Evolutionary conservation across 805 yeast species (phyloP).

Genomic region (Torulaspora maleeae): DNA sequence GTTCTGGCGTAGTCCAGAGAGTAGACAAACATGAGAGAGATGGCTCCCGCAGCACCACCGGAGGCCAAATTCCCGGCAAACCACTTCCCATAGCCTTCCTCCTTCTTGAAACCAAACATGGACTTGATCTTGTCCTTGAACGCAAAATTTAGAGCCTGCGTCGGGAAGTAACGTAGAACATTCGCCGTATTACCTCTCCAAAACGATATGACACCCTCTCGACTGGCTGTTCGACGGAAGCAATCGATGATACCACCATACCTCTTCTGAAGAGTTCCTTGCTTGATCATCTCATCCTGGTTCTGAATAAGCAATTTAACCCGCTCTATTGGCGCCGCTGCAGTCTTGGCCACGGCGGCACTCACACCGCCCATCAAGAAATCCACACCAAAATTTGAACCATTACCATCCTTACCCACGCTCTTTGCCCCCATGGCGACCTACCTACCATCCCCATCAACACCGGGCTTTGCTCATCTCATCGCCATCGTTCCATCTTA

Average conservation of each 20-base stretch:
- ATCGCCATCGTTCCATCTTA: not conserved
- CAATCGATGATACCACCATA: constrained; percentile 91
- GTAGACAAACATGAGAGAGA: constrained; percentile 88
- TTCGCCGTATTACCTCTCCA: constrained; percentile 99
- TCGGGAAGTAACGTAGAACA: constrained; percentile 98
- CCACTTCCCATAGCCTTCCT: constrained; percentile 88
- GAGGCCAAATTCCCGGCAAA: constrained; percentile 98
- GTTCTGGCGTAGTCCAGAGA: constrained; percentile 98
- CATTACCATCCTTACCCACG: not conserved
- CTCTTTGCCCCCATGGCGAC: not conserved
- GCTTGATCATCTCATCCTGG: constrained; percentile 97
- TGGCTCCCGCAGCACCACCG: constrained; percentile 98
- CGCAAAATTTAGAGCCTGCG: constrained; percentile 97
- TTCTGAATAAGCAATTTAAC: constrained; percentile 94
- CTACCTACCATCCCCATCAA: not conserved
- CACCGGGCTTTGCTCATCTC: not conserved
- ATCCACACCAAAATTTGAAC: constrained; percentile 51
- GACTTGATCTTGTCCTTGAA: constrained; percentile 96
- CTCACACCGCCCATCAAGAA: constrained; percentile 98
- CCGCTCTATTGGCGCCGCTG: constrained; percentile 97
- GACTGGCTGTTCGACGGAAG: constrained; percentile 90
- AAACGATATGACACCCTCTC: constrained; percentile 89
- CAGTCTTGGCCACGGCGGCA: constrained; percentile 97
- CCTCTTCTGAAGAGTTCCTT: constrained; percentile 83
- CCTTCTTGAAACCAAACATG: constrained; percentile 95